Conservation (phyloP, 768 basidiomycete species). For the Saitozyma sp. region DNA sequence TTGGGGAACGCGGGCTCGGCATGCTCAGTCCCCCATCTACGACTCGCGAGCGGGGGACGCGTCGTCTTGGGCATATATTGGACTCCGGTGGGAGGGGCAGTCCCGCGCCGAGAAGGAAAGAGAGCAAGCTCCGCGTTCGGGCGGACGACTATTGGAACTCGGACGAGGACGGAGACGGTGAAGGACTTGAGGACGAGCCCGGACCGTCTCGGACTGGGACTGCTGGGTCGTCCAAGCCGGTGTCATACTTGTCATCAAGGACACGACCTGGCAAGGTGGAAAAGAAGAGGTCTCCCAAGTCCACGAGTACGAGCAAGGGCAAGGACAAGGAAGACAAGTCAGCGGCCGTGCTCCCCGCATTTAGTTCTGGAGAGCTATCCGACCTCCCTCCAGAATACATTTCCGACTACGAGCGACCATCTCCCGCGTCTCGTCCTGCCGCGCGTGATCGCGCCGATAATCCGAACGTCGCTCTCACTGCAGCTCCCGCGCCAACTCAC, state of each 20-base stretch:
- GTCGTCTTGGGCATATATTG: no score
- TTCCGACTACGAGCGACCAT: background rate
- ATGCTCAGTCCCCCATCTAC: no score
- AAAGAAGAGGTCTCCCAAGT: background rate
- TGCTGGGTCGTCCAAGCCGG: background rate
- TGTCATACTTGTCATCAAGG: background rate
- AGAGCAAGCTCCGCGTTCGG: no score
- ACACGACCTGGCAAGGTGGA: background rate
- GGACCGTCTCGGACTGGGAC: background rate
- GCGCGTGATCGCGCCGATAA: no score
- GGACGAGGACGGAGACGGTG: constrained; percentile 10
- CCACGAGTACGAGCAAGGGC: background rate
- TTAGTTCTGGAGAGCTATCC: constrained; percentile 12
- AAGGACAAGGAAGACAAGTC: constrained; percentile 2
- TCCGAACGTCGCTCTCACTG: background rate
- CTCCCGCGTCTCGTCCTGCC: no score
- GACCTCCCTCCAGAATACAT: constrained; percentile 8
- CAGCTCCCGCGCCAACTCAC: background rate
- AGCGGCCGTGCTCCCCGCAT: background rate
- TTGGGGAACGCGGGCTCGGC: no score
- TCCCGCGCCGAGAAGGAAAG: no score
- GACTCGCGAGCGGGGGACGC: no score
- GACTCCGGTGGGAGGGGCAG: no score
- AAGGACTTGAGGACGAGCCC: background rate
- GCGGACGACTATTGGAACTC: constrained; percentile 11